A percentile compares a stretch with the other conserved stretches of the same genome.
These are phyloP conservation scores for Trichoderma asperelloides DNA, from an alignment of 495 filamentous ascomycete species.

Conservation along the genomic window DNA sequence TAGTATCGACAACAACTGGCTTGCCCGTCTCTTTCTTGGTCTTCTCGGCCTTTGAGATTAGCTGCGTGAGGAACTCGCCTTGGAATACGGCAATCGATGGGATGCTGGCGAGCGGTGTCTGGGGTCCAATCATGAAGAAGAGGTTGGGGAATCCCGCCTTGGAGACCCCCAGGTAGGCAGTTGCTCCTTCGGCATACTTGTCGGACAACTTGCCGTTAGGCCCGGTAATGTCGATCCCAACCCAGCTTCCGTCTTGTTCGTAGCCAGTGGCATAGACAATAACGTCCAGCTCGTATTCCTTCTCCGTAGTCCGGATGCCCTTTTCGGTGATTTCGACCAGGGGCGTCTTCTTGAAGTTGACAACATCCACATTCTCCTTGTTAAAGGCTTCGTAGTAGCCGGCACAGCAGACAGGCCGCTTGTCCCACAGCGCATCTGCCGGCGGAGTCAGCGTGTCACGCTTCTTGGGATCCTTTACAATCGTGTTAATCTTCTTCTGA, in stretches of 20 bases:
- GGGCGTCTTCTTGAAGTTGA: conserved; percentile 40
- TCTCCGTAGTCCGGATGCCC: conserved; percentile 34
- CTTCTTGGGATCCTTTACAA: conserved; percentile 34
- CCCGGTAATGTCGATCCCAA: not conserved
- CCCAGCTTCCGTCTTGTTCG: not conserved
- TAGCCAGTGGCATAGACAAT: not conserved
- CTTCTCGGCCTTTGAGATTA: no score
- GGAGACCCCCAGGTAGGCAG: not conserved
- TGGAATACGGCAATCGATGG: no score
- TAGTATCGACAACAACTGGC: no score
- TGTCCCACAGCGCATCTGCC: no score
- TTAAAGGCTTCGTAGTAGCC: conserved; percentile 54
- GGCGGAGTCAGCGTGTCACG: no score
- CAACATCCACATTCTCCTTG: conserved; percentile 41
- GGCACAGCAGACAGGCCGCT: not conserved
- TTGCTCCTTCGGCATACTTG: not conserved
- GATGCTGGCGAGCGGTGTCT: not conserved
- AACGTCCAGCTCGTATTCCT: conserved; percentile 32
- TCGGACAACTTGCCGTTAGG: not conserved
- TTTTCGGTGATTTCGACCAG: conserved; percentile 36
- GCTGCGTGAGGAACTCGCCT: no score
- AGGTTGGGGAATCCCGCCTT: not conserved
- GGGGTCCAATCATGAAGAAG: not conserved
- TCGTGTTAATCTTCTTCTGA: conserved; percentile 39
- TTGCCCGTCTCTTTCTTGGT: no score